Percentiles rank a stretch among this genome's conserved stretches.
phyloP scores from a whole-genome alignment of 148 eudicot genomes.

The Persicaria tinctoria region DNA sequence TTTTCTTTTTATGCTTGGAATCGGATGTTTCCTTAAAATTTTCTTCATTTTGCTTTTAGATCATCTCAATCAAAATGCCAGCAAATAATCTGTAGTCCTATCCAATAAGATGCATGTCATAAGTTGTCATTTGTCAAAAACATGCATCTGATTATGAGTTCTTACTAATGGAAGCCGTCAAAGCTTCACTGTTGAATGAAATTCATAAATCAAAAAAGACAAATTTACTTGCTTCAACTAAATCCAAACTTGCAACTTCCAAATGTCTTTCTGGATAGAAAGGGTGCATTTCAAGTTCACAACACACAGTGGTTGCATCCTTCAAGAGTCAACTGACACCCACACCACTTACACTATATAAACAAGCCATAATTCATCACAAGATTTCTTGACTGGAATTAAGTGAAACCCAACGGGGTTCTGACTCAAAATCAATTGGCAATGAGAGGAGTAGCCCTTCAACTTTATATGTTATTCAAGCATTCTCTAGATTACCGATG shows the following conservation, averaged over 20 bases:
- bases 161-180: not conserved
- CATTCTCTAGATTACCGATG: too few species aligned
- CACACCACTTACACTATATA: too few species aligned
- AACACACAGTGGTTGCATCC: not conserved
- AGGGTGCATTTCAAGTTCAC: not conserved
- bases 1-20: not conserved
- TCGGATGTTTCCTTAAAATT: not conserved
- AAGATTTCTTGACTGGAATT: too few species aligned
- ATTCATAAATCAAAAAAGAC: not conserved
- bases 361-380: too few species aligned
- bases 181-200: not conserved
- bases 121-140: not conserved
- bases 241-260: not conserved
- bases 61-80: not conserved
- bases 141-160: not conserved
- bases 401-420: too few species aligned
- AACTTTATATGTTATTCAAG: too few species aligned
- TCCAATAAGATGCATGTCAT: not conserved
- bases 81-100: not conserved
- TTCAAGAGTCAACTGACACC: not conserved
- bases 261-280: not conserved
- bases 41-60: not conserved
- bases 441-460: too few species aligned
- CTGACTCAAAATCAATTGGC: too few species aligned
- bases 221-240: too few species aligned